Evolutionary conservation across 805 yeast species (phyloP).

Genomic region (Yamadazyma philogaea): DNA sequence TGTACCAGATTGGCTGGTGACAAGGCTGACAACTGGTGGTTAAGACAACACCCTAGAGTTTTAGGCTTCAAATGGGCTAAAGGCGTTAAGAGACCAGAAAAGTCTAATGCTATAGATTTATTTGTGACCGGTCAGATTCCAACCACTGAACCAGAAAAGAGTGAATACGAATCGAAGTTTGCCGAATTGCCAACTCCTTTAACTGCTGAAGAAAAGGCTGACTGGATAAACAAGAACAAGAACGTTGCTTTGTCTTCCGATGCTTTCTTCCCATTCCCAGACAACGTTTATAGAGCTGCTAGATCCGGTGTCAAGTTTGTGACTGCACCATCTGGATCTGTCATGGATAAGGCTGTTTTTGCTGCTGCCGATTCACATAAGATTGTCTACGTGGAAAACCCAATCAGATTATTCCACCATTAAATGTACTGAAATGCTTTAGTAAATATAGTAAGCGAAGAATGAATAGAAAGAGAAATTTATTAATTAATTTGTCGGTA

Average conservation of each 20-base stretch:
- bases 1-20: conserved; percentile 99
- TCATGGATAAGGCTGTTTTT: conserved; percentile 94
- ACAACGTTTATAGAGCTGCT: conserved; percentile 96
- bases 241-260: conserved; percentile 93
- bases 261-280: conserved; percentile 99
- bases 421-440: conserved; percentile 28
- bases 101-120: conserved; percentile 95
- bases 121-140: conserved; percentile 92
- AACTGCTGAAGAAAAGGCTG: conserved; percentile 76
- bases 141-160: conserved; percentile 83
- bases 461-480: background rate
- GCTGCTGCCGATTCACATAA: conserved; percentile 91
- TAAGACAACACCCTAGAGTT: conserved; percentile 96
- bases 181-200: conserved; percentile 80
- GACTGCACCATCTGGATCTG: conserved; percentile 97
- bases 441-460: background rate
- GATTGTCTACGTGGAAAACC: conserved; percentile 93
- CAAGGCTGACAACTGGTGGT: conserved; percentile 99
- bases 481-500: no score
- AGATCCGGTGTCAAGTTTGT: conserved; percentile 93
- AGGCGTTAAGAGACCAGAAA: conserved; percentile 97
- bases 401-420: conserved; percentile 97
- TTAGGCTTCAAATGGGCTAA: conserved; percentile 94
- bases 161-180: conserved; percentile 89
- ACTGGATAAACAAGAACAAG: conserved; percentile 77